Conservation (phyloP, 1,284 basidiomycete genomes). For the Ustilago tritici region DNA sequence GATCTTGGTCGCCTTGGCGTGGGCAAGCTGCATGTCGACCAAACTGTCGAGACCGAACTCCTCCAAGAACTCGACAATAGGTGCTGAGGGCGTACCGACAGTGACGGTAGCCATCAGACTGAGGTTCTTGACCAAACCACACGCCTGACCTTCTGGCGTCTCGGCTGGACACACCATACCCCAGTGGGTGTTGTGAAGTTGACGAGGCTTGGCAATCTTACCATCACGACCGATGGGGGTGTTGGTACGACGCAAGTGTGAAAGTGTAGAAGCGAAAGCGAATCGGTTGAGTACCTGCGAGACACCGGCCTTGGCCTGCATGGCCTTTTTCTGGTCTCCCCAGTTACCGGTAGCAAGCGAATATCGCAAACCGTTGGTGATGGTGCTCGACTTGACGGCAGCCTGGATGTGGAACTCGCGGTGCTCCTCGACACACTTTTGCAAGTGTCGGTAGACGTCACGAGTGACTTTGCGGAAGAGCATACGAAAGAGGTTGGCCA, state of each 20-base stretch:
- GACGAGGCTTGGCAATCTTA: slow-evolving; percentile 99
- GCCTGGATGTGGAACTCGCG: slow-evolving; percentile 93
- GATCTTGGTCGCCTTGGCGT: slow-evolving; percentile 80
- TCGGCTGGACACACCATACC: slow-evolving; percentile 97
- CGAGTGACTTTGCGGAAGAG: slow-evolving; percentile 96
- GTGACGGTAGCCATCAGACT: slow-evolving; percentile 98
- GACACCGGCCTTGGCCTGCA: slow-evolving; percentile 95
- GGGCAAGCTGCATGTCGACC: slow-evolving; percentile 64
- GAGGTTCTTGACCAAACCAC: slow-evolving; percentile 98
- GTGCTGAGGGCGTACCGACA: slow-evolving; percentile 93
- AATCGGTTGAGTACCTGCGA: slow-evolving; percentile 99
- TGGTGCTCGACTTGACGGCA: slow-evolving; percentile 92
- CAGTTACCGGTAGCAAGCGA: slow-evolving; percentile 99
- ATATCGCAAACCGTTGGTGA: slow-evolving; percentile 98
- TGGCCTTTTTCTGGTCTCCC: slow-evolving; percentile 97
- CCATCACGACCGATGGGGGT: slow-evolving; percentile 98
- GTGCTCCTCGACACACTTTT: slow-evolving; percentile 94
- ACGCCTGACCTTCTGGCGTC: slow-evolving; percentile 98
- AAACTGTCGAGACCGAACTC: slow-evolving; percentile 79
- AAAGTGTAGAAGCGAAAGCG: slow-evolving; percentile 97
- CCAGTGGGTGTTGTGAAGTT: slow-evolving; percentile 99
- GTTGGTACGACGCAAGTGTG: slow-evolving; percentile 96
- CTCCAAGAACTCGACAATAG: slow-evolving; percentile 97
- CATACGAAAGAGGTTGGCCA: slow-evolving; percentile 97
- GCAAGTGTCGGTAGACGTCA: slow-evolving; percentile 95